phyloP scores from a whole-genome alignment of 352 stramenopile species.

The Phytopythium mirpurense region DNA sequence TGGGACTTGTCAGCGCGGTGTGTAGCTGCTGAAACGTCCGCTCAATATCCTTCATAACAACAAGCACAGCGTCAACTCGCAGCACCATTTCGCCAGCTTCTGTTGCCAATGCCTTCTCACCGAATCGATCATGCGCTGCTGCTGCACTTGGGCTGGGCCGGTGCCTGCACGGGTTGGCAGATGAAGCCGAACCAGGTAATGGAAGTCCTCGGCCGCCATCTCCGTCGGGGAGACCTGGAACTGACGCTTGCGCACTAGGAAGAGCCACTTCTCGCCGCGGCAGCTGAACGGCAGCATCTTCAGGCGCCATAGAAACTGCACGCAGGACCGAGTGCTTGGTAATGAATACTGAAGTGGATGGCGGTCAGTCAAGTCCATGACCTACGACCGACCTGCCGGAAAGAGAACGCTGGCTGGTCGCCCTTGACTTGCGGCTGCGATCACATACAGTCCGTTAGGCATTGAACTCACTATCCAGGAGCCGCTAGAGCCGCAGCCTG shows the following conservation, averaged over 20 bases:
- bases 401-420: conserved; percentile 29
- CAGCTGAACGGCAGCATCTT: conserved; percentile 43
- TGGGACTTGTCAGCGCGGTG: conserved; percentile 14
- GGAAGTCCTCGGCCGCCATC: conserved; percentile 26
- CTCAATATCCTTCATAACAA: conserved; percentile 26
- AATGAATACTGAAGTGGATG: no score
- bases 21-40: conserved; percentile 42
- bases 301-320: conserved; percentile 35
- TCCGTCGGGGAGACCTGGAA: conserved; percentile 23
- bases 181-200: conserved; percentile 17
- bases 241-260: conserved; percentile 28
- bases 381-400: conserved; percentile 17
- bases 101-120: conserved; percentile 7
- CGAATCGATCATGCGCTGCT: conserved; percentile 35
- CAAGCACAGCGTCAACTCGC: neutral
- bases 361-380: no score
- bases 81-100: neutral
- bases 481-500: no score
- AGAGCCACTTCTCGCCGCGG: conserved; percentile 47
- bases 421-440: conserved; percentile 28
- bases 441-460: no score
- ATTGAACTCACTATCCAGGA: no score
- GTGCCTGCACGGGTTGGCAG: conserved; percentile 5
- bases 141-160: conserved; percentile 14
- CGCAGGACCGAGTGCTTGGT: no score